Evolutionary conservation across 148 eudicot genomes (phyloP).

Genomic region (Fagopyrum homotropicum): DNA sequence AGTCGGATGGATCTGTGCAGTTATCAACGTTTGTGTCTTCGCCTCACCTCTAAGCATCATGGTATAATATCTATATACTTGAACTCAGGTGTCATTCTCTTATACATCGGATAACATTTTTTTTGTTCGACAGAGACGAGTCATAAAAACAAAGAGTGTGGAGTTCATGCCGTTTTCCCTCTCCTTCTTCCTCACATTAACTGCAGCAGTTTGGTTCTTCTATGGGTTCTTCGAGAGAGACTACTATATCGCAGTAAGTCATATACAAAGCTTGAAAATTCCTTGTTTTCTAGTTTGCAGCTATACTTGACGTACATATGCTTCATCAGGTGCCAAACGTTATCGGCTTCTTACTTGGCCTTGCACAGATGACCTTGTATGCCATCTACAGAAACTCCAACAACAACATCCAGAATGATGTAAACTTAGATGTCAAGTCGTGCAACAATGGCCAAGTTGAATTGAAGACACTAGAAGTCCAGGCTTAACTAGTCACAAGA

Average conservation of each 20-base stretch:
- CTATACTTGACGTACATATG: background rate
- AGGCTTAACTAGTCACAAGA: background rate
- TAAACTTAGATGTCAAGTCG: slow-evolving; percentile 15
- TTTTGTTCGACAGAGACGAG: slow-evolving; percentile 30
- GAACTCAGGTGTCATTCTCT: no score
- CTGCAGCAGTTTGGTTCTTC: slow-evolving; percentile 61
- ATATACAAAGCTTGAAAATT: background rate
- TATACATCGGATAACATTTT: background rate
- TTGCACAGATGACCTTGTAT: slow-evolving; percentile 42
- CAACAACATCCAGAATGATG: slow-evolving; percentile 12
- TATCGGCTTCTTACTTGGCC: slow-evolving; percentile 52
- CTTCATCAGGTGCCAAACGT: slow-evolving; percentile 49
- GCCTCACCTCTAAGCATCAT: slow-evolving; percentile 55
- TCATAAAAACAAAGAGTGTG: slow-evolving; percentile 51
- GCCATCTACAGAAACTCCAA: slow-evolving; percentile 33
- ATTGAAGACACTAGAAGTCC: slow-evolving; percentile 18
- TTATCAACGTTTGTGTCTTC: slow-evolving; percentile 44
- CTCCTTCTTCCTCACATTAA: slow-evolving; percentile 41
- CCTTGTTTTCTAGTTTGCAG: background rate
- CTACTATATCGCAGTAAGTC: slow-evolving; percentile 48
- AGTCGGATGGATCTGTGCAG: slow-evolving; percentile 56
- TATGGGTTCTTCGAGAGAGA: slow-evolving; percentile 53
- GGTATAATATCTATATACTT: slow-evolving; percentile 28
- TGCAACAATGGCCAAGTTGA: slow-evolving; percentile 20
- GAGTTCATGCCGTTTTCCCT: slow-evolving; percentile 58